Percentiles rank a stretch among this genome's conserved stretches.
phyloP scores from a whole-genome alignment of 257 asterid genomes.

The Thymus quinquecostatus region DNA sequence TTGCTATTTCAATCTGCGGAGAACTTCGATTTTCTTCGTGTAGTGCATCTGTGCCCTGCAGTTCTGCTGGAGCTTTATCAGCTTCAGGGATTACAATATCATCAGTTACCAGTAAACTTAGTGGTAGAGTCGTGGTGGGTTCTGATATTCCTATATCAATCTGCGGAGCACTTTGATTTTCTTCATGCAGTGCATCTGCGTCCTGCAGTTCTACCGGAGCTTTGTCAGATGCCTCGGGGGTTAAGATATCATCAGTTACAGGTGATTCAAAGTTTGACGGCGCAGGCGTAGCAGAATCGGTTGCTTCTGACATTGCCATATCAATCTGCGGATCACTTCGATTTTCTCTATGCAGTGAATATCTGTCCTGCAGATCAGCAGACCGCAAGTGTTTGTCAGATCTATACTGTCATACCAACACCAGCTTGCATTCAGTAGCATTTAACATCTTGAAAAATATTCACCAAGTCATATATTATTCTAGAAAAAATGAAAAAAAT shows the following conservation, averaged over 20 bases:
- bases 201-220: constrained; percentile 14
- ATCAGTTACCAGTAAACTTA: constrained; percentile 8
- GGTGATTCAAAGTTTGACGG: constrained; percentile 38
- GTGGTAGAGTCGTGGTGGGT: neutral
- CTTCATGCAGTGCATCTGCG: constrained; percentile 35
- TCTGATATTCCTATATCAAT: neutral
- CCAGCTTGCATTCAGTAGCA: constrained; percentile 22
- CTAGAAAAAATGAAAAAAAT: constrained; percentile 1
- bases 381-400: constrained; percentile 30
- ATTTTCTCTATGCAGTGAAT: constrained; percentile 39
- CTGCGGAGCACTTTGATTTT: constrained; percentile 37
- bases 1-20: constrained; percentile 16
- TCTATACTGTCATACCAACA: constrained; percentile 39
- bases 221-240: constrained; percentile 29
- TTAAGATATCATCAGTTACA: constrained; percentile 31
- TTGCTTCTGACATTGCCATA: constrained; percentile 27
- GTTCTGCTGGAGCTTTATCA: constrained; percentile 26
- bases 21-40: constrained; percentile 40
- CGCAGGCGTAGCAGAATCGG: constrained; percentile 29
- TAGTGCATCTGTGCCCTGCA: constrained; percentile 28
- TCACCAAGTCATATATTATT: neutral
- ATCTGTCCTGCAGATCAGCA: constrained; percentile 41
- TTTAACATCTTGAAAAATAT: constrained; percentile 23
- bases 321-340: constrained; percentile 33
- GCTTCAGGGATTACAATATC: constrained; percentile 29